Base-by-base conservation (phyloP, 2,329 filamentous ascomycete genomes). In the Trichoderma polysporum region DNA sequence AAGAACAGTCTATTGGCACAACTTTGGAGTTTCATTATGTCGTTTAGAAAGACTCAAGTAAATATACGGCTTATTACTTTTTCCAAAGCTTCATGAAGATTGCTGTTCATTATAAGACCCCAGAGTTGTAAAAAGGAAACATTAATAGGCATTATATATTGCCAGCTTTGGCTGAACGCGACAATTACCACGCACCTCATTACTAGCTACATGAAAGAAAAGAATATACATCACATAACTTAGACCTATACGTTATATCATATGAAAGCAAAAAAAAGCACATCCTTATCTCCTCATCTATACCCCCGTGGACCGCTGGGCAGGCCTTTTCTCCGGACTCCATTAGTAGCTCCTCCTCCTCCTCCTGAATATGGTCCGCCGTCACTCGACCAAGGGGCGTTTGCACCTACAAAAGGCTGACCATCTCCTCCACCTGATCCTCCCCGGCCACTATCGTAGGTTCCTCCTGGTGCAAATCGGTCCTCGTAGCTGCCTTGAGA, bases 331-430 rank as follows among this genome's bases (percentile, higher is more conserved):
- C 79, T 74, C 69, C 77, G 75, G 61, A 71, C 33, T n/a, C 69
- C 47, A 39, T 66, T 66, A 3, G 77, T 74, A 27, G 77, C 76
- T 17, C 57, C 63, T 39, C 62, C 56, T 37, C 63, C 62, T 39
- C 66, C 56, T 37, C 67, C 67, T 17, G 41, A 19, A 10, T 75
- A 73, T 63, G 81, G 78, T 65, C 76, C 71, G 35, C 81, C 82
- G 58, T 77, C 79, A 56, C 70, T 77, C 2, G 81, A 76, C 83
- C 83, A 85, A 2, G 83, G 83, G 27, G 82, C 75, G 66, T 83
- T 85, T 5, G 83, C 77, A 10, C 79, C 76, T 73, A 83, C 76
- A 68, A 81, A 81, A 4, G 82, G 79, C 58, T 73, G 78, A 1
- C 79, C 79, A 4, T 72, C 73, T 12, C 25, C n/a, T 4, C 76